Base-by-base conservation (phyloP, 176 grass and related monocot genomes). In the Bromus sterilis region DNA sequence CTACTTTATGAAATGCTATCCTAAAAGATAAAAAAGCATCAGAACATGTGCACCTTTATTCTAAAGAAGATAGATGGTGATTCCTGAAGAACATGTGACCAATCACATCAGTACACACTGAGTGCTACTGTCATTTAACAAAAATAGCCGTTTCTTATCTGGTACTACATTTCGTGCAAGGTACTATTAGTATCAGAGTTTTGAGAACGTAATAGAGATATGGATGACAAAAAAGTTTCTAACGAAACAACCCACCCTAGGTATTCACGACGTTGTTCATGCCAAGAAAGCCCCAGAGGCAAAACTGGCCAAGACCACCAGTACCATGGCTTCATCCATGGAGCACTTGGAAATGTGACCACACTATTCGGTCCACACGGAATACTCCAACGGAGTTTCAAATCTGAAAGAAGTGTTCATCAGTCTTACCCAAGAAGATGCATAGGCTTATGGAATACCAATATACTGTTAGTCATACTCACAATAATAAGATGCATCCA, bases 401-500 rank as follows among this genome's bases (percentile, higher is more conserved):
- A 78, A 91, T 97, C 94, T 97, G 76, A 86, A 83, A 57, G 2
- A 42, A 34, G 21, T 57, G 53, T 41, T 33, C 37, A 60, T 86
- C 55, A 94, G 75, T 73, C 58, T 51, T 43, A 59, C 68, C 20
- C 14, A 79, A 37, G n/a, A 78, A 49, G 48, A 89, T 64, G 75
- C 9, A 34, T 33, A 40, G 77, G 11, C 65, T 78, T 55, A 65
- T 30, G 14, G 20, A 82, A 64, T 66, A 40, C 29, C 36, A 43
- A 24, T 76, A 64, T 66, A 32, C 4, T 20, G 20, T 25, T 86
- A 61, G 12, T 41, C 48, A 65, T 26, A 94, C 87, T 94, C 39
- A 91, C 92, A 94, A 74, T 87, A 94, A 80, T 98, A 98, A 60
- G 95, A 98, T 66, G 92, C 95, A 76, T 98, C 95, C 95, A 98